A percentile compares a stretch with the other conserved stretches of the same genome.
Conservation (phyloP, 1,284 basidiomycete species). For the Puccinia coronata region DNA sequence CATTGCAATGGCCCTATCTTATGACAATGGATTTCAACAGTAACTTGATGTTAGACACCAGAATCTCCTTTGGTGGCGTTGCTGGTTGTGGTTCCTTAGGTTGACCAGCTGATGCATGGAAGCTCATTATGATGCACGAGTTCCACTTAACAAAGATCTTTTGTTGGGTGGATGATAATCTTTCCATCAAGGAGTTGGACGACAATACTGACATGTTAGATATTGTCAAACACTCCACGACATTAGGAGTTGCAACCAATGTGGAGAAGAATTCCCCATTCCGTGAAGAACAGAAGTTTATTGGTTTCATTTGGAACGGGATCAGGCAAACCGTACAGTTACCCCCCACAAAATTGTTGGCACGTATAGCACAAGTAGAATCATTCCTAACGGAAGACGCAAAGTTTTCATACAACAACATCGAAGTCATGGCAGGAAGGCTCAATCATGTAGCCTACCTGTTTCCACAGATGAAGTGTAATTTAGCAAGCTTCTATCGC, state of each 20-base stretch:
- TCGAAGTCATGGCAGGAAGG: too few relatives aligned
- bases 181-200: not conserved
- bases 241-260: not conserved
- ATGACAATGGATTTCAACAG: not conserved
- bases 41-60: not conserved
- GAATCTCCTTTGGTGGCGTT: not conserved
- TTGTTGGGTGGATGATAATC: not conserved
- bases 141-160: not conserved
- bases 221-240: not conserved
- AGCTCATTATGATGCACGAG: not conserved
- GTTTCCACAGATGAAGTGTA: too few relatives aligned
- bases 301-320: conserved; percentile 17
- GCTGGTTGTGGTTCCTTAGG: not conserved
- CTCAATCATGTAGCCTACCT: too few relatives aligned
- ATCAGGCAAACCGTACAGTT: too few relatives aligned
- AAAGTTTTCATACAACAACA: too few relatives aligned
- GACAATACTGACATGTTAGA: not conserved
- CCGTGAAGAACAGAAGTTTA: not conserved
- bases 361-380: too few relatives aligned
- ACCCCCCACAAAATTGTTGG: too few relatives aligned
- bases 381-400: too few relatives aligned
- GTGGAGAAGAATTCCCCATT: not conserved
- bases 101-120: not conserved
- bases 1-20: not conserved
- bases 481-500: too few relatives aligned